These are phyloP conservation scores for Chaetomium fimeti DNA, from an alignment of 495 filamentous ascomycete species.

Conservation along the genomic window DNA sequence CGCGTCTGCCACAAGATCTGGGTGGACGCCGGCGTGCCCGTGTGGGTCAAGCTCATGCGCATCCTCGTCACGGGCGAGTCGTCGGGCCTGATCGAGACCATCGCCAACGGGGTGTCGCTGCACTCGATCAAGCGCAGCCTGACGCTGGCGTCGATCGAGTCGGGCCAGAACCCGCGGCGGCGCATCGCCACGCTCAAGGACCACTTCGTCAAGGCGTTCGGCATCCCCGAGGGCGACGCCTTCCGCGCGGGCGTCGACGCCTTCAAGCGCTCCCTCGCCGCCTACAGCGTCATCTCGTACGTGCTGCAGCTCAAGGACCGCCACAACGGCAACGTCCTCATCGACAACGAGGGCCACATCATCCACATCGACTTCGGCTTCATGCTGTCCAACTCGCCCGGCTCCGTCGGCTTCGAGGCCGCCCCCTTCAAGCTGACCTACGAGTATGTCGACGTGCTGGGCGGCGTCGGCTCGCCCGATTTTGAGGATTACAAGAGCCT, in stretches of 20 bases:
- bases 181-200: constrained; percentile 71
- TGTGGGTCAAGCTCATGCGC: constrained; percentile 77
- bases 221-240: constrained; percentile 57
- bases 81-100: constrained; percentile 75
- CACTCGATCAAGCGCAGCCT: constrained; percentile 74
- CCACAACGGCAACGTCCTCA: constrained; percentile 78
- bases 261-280: constrained; percentile 67
- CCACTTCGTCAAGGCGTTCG: constrained; percentile 74
- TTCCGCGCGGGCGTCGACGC: constrained; percentile 65
- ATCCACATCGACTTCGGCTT: constrained; percentile 83
- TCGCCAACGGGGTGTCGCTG: constrained; percentile 73
- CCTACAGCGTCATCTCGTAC: constrained; percentile 74
- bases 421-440: constrained; percentile 77
- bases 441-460: constrained; percentile 74
- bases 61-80: constrained; percentile 77
- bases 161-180: constrained; percentile 62
- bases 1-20: constrained; percentile 72
- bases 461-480: constrained; percentile 59
- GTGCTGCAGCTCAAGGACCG: constrained; percentile 74
- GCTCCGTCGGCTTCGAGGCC: constrained; percentile 72
- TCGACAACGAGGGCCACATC: constrained; percentile 75
- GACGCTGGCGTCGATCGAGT: constrained; percentile 63
- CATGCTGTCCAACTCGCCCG: constrained; percentile 77
- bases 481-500: constrained; percentile 66
- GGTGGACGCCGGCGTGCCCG: constrained; percentile 65